These are phyloP conservation scores for Abrus pulchellus DNA, from an alignment of 306 rosid species.

Conservation along the genomic window DNA sequence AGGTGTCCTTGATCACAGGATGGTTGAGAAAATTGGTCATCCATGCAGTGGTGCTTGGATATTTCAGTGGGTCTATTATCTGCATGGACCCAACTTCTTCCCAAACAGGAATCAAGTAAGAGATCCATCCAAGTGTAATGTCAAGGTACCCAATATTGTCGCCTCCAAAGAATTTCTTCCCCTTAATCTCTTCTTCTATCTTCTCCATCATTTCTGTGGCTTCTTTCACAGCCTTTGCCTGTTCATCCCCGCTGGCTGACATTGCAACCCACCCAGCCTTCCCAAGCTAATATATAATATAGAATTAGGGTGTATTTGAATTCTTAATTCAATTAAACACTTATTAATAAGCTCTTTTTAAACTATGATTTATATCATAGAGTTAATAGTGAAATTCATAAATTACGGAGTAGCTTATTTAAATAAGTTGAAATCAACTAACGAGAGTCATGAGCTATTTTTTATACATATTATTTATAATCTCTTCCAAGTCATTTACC, in stretches of 20 bases:
- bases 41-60: slow-evolving; percentile 54
- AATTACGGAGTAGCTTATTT: too few relatives aligned
- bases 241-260: slow-evolving; percentile 49
- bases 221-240: slow-evolving; percentile 45
- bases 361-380: too few relatives aligned
- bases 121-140: slow-evolving; percentile 67
- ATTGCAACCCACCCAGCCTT: slow-evolving; percentile 30
- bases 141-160: slow-evolving; percentile 65
- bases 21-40: slow-evolving; percentile 47
- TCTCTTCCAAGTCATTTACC: too few relatives aligned
- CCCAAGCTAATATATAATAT: slow-evolving; percentile 38
- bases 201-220: slow-evolving; percentile 57
- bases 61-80: slow-evolving; percentile 56
- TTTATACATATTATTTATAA: too few relatives aligned
- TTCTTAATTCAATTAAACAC: too few relatives aligned
- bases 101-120: slow-evolving; percentile 59
- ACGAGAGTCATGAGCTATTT: too few relatives aligned
- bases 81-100: slow-evolving; percentile 59
- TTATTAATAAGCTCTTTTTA: too few relatives aligned
- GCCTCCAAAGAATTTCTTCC: slow-evolving; percentile 63
- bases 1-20: slow-evolving; percentile 52
- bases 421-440: too few relatives aligned
- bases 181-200: slow-evolving; percentile 58
- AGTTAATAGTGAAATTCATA: too few relatives aligned
- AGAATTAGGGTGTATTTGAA: too few relatives aligned